Percentiles rank a stretch among this genome's conserved stretches.
Conservation (phyloP, 1,139 yeast species). For the Eremothecium gossypii region DNA sequence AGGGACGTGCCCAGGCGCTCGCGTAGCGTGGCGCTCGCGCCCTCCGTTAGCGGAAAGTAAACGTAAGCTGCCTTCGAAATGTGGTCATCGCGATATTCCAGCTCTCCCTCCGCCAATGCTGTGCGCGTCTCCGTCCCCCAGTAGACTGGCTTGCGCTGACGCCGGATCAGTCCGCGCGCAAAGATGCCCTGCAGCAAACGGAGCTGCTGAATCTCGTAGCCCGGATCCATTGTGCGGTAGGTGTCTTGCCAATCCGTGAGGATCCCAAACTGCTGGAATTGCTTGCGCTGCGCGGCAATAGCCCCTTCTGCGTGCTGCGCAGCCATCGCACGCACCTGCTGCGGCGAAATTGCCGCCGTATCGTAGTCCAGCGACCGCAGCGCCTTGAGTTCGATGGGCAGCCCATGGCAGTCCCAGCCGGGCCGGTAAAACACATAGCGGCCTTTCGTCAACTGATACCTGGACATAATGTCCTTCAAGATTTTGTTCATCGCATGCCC, state of each 20-base stretch:
- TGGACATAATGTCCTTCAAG: slow-evolving; percentile 71
- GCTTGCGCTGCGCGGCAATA: slow-evolving; percentile 51
- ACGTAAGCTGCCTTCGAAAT: slow-evolving; percentile 62
- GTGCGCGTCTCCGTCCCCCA: slow-evolving; percentile 95
- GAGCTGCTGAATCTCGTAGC: slow-evolving; percentile 68
- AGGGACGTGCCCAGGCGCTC: slow-evolving; percentile 3
- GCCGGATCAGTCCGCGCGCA: slow-evolving; percentile 56
- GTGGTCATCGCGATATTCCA: slow-evolving; percentile 74
- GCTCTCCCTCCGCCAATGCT: slow-evolving; percentile 93
- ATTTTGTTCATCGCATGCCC: slow-evolving; percentile 93
- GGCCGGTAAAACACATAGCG: slow-evolving; percentile 64
- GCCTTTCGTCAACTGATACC: slow-evolving; percentile 59
- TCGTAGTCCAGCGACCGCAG: slow-evolving; percentile 33
- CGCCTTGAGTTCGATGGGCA: slow-evolving; percentile 89
- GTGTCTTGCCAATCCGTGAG: slow-evolving; percentile 73
- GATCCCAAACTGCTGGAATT: slow-evolving; percentile 63
- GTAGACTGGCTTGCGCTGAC: slow-evolving; percentile 91
- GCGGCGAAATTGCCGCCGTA: slow-evolving; percentile 33
- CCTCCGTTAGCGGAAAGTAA: slow-evolving; percentile 47
- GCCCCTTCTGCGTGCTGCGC: slow-evolving; percentile 57
- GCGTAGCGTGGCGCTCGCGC: slow-evolving; percentile 12
- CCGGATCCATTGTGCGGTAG: slow-evolving; percentile 63
- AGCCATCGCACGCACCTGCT: slow-evolving; percentile 57
- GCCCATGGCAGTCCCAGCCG: slow-evolving; percentile 99
- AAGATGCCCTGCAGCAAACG: slow-evolving; percentile 59